Evolutionary conservation across 1,284 basidiomycete genomes (phyloP), one percentile per base, ranked within the genome.

Genomic region (Ceratobasidium sp.): DNA sequence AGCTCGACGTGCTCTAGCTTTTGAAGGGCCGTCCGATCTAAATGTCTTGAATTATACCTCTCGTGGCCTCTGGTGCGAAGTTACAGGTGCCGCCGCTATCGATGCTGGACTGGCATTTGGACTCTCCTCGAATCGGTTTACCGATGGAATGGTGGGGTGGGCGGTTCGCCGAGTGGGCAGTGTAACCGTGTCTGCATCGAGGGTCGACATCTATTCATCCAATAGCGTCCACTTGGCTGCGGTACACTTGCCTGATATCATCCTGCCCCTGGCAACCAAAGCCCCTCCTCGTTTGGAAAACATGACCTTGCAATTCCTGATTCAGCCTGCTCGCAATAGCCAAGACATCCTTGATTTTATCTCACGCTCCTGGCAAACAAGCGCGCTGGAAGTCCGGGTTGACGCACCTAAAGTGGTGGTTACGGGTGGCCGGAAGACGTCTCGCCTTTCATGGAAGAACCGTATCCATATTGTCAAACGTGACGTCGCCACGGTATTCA

Each of bases 1-100:
- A 14, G 70, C 70, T 16, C 57, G 62, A 27, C 70, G 70, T 12
- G 44, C 70, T 38, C 14, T 73, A 12, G 59, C 52, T 12, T 60
- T 64, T 27, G 18, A 73, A 30, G 70, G 70, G 12, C 70, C 70
- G 4, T 73, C 70, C 12, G 27, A 16, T 5, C 18, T 73, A 57
- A 62, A 73, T 14, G 57, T 73, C 48, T 27, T 73, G 38, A 73
- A 73, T 35, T 73, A 62, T 30, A 73, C 70, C 20, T 46, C 70
- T 20, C 41, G 35, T 14, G 70, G 70, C n/a, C 23, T 73, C 33
- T 73, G 70, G 70, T 73, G 70, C 41, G 70, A 73, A 62, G 41
- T 73, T 6, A 23, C n/a, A 14, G 70, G 70, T 20, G 44, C 23
- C 12, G 70, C 57, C 6, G 70, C 70, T 2, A 50, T 73, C 23